Base-by-base conservation (phyloP, 352 stramenopile genomes). In the Globisporangium sylvaticum region DNA sequence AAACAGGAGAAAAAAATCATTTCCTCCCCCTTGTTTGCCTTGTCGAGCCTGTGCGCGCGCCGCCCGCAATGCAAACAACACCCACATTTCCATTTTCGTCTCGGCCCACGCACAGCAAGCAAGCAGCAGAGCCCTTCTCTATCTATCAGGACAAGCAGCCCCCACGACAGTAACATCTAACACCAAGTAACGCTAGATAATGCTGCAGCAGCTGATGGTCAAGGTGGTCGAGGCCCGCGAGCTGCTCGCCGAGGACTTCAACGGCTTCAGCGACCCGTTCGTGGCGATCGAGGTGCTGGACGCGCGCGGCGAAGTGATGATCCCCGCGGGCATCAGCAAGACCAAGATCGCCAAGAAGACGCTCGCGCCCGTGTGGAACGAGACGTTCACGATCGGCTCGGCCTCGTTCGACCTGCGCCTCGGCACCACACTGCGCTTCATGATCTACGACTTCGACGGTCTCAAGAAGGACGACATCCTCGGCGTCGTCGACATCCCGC, bases 261-360 rank as follows among this genome's bases (percentile, higher is more conserved):
- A 88, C 59, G 86, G 86, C 61, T 84, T 81, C 37, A 92, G 84
- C 74, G 84, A 92, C 69, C 84, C 84, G 62, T 92, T 83, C 69
- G 82, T 89, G 63, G 62, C 77, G 59, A 58, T 92, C 14, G 70
- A 74, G 57, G 77, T 87, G 58, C 71, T 88, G 42, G 78, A 92
- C 68, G 67, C 74, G 63, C 77, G 72, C 53, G 80, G 79, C 58
- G 67, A 79, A 2, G 68, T 69, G 22, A 69, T 90, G 39, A 68
- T 71, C 18, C 65, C 72, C 8, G 79, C 70, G 15, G 77, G 77
- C 4, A 55, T 62, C 29, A 73, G 77, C 73, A 83, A 89, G 74
- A 89, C 78, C 64, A 67, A 72, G 57, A 68, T 87, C 44, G 60
- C 66, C 44, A 78, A 79, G 62, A 78, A 78, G 60, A 90, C 80